These are phyloP conservation scores for Davidsoniella virescens DNA, from an alignment of 2,329 filamentous ascomycete species.

Conservation along the genomic window DNA sequence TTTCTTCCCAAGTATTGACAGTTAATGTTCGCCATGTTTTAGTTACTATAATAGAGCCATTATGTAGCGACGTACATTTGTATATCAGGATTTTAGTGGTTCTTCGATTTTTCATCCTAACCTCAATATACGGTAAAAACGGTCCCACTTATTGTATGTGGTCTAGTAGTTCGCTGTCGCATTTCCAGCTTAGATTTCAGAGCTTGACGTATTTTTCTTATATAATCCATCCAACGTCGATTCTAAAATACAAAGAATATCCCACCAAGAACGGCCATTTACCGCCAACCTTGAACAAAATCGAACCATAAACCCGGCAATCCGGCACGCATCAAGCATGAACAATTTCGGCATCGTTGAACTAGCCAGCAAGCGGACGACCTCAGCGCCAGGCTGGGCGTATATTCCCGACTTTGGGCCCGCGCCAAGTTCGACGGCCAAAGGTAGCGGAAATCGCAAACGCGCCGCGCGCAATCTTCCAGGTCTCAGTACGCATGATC, in stretches of 20 bases:
- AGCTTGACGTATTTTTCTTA: no score
- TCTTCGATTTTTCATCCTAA: no score
- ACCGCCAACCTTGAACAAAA: not conserved
- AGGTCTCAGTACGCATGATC: slow-evolving; percentile 40
- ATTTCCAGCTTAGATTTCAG: no score
- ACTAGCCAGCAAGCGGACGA: slow-evolving; percentile 52
- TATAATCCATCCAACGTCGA: not conserved
- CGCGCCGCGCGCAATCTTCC: slow-evolving; percentile 47
- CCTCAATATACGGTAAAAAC: no score
- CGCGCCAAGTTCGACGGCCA: slow-evolving; percentile 32
- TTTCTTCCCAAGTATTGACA: not conserved
- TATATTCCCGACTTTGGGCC: slow-evolving; percentile 66
- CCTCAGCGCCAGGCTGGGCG: slow-evolving; percentile 71
- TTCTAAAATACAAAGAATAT: not conserved
- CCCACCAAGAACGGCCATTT: not conserved
- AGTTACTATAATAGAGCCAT: no score
- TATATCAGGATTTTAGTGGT: no score
- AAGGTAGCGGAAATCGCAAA: slow-evolving; percentile 45
- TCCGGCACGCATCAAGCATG: slow-evolving; percentile 23
- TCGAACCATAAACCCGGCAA: not conserved
- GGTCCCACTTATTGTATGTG: no score
- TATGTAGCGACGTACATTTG: no score
- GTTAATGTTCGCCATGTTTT: no score
- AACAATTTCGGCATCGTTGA: slow-evolving; percentile 68
- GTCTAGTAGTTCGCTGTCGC: no score